These are phyloP conservation scores for Penicillium psychrofluorescens DNA, from an alignment of 495 filamentous ascomycete genomes.

Conservation along the genomic window DNA sequence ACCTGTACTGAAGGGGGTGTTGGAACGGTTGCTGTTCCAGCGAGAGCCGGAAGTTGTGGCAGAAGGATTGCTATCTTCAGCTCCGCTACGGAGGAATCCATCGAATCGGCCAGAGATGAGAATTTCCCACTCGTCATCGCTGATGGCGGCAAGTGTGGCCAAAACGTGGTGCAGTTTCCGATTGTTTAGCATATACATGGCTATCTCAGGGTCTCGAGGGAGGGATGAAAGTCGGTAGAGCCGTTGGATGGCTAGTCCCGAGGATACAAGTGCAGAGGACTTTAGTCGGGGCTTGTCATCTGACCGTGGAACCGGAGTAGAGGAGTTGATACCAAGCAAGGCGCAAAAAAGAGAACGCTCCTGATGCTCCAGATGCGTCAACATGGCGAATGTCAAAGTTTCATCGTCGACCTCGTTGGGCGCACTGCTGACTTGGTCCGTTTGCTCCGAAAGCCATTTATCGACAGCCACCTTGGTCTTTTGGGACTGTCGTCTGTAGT, in stretches of 20 bases:
- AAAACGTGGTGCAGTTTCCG: slow-evolving; percentile 76
- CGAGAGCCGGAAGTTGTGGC: slow-evolving; percentile 10
- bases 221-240: slow-evolving; percentile 66
- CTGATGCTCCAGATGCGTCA: slow-evolving; percentile 74
- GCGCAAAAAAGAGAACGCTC: slow-evolving; percentile 72
- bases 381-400: slow-evolving; percentile 83
- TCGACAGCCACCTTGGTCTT: slow-evolving; percentile 81
- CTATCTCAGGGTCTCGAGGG: slow-evolving; percentile 77
- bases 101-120: slow-evolving; percentile 94
- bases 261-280: slow-evolving; percentile 62
- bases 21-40: slow-evolving; percentile 35
- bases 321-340: slow-evolving; percentile 61
- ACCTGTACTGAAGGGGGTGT: slow-evolving; percentile 33
- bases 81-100: slow-evolving; percentile 93
- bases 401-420: slow-evolving; percentile 87
- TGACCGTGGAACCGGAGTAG: slow-evolving; percentile 33
- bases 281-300: slow-evolving; percentile 44
- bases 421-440: slow-evolving; percentile 59
- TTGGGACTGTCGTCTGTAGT: slow-evolving; percentile 80
- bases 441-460: slow-evolving; percentile 74
- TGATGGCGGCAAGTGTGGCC: slow-evolving; percentile 79
- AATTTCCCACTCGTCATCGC: slow-evolving; percentile 88
- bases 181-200: slow-evolving; percentile 84
- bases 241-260: slow-evolving; percentile 69
- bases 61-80: slow-evolving; percentile 50